Base-by-base conservation (phyloP, 1,139 yeast genomes). In the Debaryomyces udenii region DNA sequence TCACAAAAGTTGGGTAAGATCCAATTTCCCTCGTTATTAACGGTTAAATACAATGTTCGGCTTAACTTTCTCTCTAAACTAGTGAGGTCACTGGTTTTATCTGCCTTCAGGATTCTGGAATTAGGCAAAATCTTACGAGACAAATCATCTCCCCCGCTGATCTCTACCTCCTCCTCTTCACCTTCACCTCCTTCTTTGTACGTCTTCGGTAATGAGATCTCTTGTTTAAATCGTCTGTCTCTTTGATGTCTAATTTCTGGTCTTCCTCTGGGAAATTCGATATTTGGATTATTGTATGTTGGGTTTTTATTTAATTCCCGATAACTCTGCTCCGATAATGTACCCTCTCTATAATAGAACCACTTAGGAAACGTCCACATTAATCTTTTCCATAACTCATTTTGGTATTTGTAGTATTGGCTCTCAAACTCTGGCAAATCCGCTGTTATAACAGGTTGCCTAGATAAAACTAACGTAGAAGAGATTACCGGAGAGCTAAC, bases 291-390 rank as follows among this genome's bases (percentile, higher is more conserved):
- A 52, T 80, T 78, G 40, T 81, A 76, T 3, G 83, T 78, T 7
- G 96, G 96, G 41, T 84, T 83, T 46, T 74, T 76, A 59, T 91
- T 96, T 36, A 86, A 83, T 53, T 83, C 81, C 41, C 82, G 69
- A 65, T 82, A 93, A 55, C 81, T 81, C 61, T 90, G 87, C 60
- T 90, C 96, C 7, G 96, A 81, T 49, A 93, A 71, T 1, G 98
- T 86, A 48, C 98, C 98, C 53, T 80, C 85, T 61, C 86, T 87
- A 70, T 85, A 93, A 70, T 90, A 94, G 62, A 82, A 91, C 80
- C 91, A 90, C 53, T 85, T 83, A 4, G 99, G 98, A 64, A 93
- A 93, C 0, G 98, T 90, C 96, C 97, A 90, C 96, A 91, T 90
- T 51, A 93, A 74, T 58, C 98, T 78, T 56, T 83, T 83, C 74